phyloP scores from a whole-genome alignment of 805 yeast species.

The Trichomonascus vanleenenianus region DNA sequence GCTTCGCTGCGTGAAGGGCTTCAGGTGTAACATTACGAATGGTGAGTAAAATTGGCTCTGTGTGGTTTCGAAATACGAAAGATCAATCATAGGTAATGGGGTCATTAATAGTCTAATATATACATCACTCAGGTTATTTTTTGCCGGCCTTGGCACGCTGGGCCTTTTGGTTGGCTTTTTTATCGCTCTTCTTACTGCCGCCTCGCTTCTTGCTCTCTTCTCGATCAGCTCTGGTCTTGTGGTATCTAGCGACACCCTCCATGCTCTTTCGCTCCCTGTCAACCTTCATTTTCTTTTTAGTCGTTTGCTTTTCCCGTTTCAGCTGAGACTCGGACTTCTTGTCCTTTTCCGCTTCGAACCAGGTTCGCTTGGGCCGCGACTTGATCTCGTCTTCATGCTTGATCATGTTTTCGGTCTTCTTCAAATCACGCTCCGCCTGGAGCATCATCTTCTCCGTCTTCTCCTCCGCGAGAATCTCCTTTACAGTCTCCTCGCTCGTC shows the following conservation, averaged over 20 bases:
- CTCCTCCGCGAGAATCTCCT: conserved; percentile 81
- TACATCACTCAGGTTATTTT: neutral
- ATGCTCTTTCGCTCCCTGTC: conserved; percentile 48
- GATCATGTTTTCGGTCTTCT: conserved; percentile 76
- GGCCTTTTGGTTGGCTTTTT: conserved; percentile 16
- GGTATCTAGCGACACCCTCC: conserved; percentile 51
- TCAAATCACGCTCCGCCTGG: conserved; percentile 84
- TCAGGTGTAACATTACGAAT: too few species aligned
- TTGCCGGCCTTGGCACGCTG: conserved; percentile 15
- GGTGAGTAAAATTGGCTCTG: too few species aligned
- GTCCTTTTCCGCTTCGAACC: conserved; percentile 72
- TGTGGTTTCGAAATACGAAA: too few species aligned
- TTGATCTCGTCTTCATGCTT: conserved; percentile 75
- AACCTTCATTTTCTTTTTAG: conserved; percentile 56
- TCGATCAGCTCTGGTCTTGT: conserved; percentile 75
- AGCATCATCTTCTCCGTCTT: conserved; percentile 78
- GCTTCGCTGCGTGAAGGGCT: too few species aligned
- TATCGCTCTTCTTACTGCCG: conserved; percentile 21
- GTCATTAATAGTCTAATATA: neutral
- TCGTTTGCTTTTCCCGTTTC: conserved; percentile 23
- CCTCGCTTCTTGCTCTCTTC: conserved; percentile 34
- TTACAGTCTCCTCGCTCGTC: conserved; percentile 49
- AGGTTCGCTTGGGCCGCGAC: conserved; percentile 89
- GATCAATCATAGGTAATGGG: too few species aligned
- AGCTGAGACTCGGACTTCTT: conserved; percentile 29